Conservation (phyloP, 352 stramenopile species). For the Phytophthora parvispora region DNA sequence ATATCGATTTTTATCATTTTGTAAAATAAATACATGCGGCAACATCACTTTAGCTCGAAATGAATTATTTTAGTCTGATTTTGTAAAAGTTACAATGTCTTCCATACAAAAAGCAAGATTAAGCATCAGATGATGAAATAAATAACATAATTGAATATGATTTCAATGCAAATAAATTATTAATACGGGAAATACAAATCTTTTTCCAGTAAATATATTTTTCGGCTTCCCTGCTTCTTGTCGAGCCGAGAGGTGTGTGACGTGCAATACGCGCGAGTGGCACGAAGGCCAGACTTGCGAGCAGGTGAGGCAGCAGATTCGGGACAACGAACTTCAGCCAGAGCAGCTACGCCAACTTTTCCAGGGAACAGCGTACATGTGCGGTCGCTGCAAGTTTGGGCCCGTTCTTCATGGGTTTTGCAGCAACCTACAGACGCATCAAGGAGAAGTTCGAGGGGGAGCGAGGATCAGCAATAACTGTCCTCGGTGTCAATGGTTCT, state of each 20-base stretch:
- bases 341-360: neutral
- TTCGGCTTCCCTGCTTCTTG: conserved; percentile 5
- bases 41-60: no score
- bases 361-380: neutral
- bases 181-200: no score
- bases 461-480: neutral
- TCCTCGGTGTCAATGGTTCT: neutral
- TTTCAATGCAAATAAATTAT: no score
- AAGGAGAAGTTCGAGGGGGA: neutral
- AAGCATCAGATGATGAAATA: no score
- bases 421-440: neutral
- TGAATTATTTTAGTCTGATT: no score
- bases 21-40: no score
- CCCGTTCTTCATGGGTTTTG: neutral
- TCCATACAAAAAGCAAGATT: no score
- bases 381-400: neutral
- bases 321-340: conserved; percentile 10
- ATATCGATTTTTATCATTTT: no score
- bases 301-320: conserved; percentile 16
- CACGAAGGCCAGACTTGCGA: conserved; percentile 21
- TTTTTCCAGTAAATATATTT: neutral
- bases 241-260: conserved; percentile 16
- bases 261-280: conserved; percentile 33
- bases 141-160: no score
- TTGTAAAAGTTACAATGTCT: no score